phyloP scores from a whole-genome alignment of 306 rosid genomes.

The Abrus precatorius region DNA sequence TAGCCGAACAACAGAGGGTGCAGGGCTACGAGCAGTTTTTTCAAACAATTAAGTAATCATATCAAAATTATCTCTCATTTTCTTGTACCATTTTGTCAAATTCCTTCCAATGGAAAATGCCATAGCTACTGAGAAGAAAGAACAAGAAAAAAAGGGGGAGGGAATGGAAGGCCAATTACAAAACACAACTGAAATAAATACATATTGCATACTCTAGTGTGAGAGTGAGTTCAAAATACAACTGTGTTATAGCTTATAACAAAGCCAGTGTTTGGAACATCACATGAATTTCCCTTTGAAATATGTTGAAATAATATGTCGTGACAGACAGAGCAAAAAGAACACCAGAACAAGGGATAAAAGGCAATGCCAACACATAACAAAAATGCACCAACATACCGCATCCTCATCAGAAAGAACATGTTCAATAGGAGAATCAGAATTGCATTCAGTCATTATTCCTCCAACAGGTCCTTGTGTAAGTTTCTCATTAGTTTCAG shows the following conservation, averaged over 20 bases:
- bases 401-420: slow-evolving; percentile 84
- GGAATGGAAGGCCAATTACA: slow-evolving; percentile 25
- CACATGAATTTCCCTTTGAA: slow-evolving; percentile 31
- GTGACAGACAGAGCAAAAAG: slow-evolving; percentile 31
- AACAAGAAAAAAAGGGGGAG: slow-evolving; percentile 4
- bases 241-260: slow-evolving; percentile 7
- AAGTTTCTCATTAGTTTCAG: slow-evolving; percentile 65
- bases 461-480: slow-evolving; percentile 77
- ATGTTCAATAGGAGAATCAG: slow-evolving; percentile 81
- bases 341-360: slow-evolving; percentile 12
- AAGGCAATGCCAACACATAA: background rate
- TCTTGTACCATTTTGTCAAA: slow-evolving; percentile 34
- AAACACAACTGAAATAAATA: slow-evolving; percentile 25
- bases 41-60: background rate
- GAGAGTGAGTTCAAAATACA: slow-evolving; percentile 22
- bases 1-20: slow-evolving; percentile 29
- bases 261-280: slow-evolving; percentile 26
- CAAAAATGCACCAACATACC: slow-evolving; percentile 55
- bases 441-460: slow-evolving; percentile 80
- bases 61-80: slow-evolving; percentile 20
- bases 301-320: slow-evolving; percentile 33
- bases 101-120: slow-evolving; percentile 21
- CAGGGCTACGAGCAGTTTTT: slow-evolving; percentile 19
- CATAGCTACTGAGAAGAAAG: slow-evolving; percentile 15
- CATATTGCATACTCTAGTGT: slow-evolving; percentile 28